Evolutionary conservation across 2,329 filamentous ascomycete genomes (phyloP).

Genomic region (Dactylonectria macrodidyma): DNA sequence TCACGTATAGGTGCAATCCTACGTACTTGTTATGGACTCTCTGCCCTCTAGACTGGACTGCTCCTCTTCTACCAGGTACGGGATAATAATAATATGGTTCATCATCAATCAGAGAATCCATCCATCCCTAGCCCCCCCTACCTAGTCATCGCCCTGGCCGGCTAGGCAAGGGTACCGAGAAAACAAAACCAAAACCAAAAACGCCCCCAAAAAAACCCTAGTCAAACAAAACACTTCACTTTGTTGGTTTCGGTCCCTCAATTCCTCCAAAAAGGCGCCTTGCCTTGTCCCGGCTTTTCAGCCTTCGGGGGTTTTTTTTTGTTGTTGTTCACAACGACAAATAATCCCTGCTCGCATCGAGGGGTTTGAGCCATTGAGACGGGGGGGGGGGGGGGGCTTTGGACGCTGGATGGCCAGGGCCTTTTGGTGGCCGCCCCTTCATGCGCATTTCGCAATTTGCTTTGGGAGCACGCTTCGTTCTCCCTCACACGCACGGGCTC

Average conservation of each 20-base stretch:
- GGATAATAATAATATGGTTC: background rate
- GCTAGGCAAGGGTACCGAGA: slow-evolving; percentile 5
- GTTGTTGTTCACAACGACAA: background rate
- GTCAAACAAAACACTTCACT: slow-evolving; percentile 21
- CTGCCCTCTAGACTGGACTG: background rate
- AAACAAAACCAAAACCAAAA: background rate
- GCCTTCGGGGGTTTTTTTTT: background rate
- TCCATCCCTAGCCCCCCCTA: no score
- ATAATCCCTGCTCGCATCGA: slow-evolving; percentile 26
- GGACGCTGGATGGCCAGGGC: slow-evolving; percentile 20
- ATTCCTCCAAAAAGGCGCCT: background rate
- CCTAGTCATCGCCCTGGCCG: background rate
- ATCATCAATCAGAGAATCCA: slow-evolving; percentile 9
- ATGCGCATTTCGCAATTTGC: slow-evolving; percentile 44
- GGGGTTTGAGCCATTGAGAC: background rate
- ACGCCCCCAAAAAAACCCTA: background rate
- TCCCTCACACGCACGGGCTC: background rate
- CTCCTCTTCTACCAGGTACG: background rate
- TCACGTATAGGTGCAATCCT: background rate
- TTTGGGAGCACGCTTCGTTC: slow-evolving; percentile 27
- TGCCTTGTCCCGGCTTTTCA: slow-evolving; percentile 29
- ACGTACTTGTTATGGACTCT: background rate
- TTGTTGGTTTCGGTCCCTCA: slow-evolving; percentile 25
- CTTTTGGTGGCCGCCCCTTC: slow-evolving; percentile 27
- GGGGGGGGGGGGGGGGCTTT: slow-evolving; percentile 33